phyloP scores from a whole-genome alignment of 1,139 yeast genomes.

The Yamadazyma epiphylla region DNA sequence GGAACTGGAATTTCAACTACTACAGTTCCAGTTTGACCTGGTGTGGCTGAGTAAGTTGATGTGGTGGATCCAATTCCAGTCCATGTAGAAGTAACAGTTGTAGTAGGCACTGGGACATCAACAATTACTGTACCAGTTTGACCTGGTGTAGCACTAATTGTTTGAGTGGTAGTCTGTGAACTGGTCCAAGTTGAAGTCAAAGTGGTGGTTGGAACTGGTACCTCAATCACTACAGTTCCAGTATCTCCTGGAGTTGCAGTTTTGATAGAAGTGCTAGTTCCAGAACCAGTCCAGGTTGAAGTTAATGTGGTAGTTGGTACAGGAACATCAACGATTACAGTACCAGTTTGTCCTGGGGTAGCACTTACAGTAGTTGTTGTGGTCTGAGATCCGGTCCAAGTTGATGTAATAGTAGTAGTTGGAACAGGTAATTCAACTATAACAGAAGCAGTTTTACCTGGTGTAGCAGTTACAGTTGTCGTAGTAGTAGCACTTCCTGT shows the following conservation, averaged over 20 bases:
- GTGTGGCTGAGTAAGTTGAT: constrained; percentile 5
- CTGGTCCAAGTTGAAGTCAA: constrained; percentile 5
- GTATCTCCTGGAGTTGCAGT: constrained; percentile 7
- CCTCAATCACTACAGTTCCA: constrained; percentile 7
- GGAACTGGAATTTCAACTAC: constrained; percentile 15
- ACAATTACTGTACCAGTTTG: constrained; percentile 7
- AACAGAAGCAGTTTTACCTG: constrained; percentile 14
- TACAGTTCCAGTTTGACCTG: constrained; percentile 14
- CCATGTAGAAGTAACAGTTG: constrained; percentile 5
- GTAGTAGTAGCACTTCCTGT: constrained; percentile 12
- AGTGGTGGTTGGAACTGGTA: constrained; percentile 12
- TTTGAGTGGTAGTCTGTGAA: constrained; percentile 4
- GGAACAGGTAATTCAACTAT: constrained; percentile 1
- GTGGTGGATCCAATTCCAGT: constrained; percentile 2
- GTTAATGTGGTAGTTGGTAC: constrained; percentile 7
- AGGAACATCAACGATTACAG: constrained; percentile 12
- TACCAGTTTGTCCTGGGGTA: constrained; percentile 9
- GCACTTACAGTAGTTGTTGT: constrained; percentile 7
- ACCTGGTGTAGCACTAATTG: constrained; percentile 5
- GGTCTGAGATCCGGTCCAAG: constrained; percentile 1
- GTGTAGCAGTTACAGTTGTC: constrained; percentile 9
- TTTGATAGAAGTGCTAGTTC: constrained; percentile 2
- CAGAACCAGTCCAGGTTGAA: constrained; percentile 4
- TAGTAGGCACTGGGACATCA: constrained; percentile 5
- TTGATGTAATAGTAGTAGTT: constrained; percentile 5